Evolutionary conservation across 768 basidiomycete genomes (phyloP).

Genomic region (Lentinula sp.): DNA sequence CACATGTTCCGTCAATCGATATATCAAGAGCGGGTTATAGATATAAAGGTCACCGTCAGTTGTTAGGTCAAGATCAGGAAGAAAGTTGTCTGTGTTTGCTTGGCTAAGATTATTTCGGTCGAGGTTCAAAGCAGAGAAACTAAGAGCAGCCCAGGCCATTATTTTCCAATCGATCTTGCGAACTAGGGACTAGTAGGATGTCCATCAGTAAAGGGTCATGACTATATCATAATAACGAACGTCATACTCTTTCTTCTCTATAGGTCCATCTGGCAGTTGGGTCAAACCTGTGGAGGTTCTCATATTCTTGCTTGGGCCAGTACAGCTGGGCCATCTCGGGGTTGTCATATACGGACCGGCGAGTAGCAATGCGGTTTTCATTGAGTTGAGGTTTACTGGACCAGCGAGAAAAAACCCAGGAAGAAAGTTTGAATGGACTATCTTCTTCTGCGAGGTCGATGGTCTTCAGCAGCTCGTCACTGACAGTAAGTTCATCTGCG

Average conservation of each 20-base stretch:
- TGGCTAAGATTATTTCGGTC: conserved; percentile 50
- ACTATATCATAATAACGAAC: neutral
- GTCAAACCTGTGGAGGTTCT: conserved; percentile 54
- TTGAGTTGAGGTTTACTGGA: conserved; percentile 14
- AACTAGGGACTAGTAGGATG: conserved; percentile 30
- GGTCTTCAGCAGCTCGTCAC: neutral
- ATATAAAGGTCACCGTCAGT: conserved; percentile 30
- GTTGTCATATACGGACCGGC: conserved; percentile 48
- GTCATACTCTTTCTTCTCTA: conserved; percentile 41
- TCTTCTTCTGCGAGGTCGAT: conserved; percentile 28
- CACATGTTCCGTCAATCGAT: neutral
- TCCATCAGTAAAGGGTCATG: neutral
- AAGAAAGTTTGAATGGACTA: conserved; percentile 27
- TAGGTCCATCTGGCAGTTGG: conserved; percentile 54
- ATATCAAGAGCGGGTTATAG: neutral
- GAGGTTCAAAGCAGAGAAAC: conserved; percentile 51
- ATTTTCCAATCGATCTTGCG: conserved; percentile 59
- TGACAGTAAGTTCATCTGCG: neutral
- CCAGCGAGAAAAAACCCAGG: conserved; percentile 26
- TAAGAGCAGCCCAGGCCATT: conserved; percentile 49
- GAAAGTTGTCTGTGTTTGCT: conserved; percentile 54
- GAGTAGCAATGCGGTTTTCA: conserved; percentile 39
- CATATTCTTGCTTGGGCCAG: conserved; percentile 46
- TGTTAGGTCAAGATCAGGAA: conserved; percentile 49
- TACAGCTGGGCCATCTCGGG: conserved; percentile 37